phyloP scores from a whole-genome alignment of 208 protist species.

The Crithidia sp. region DNA sequence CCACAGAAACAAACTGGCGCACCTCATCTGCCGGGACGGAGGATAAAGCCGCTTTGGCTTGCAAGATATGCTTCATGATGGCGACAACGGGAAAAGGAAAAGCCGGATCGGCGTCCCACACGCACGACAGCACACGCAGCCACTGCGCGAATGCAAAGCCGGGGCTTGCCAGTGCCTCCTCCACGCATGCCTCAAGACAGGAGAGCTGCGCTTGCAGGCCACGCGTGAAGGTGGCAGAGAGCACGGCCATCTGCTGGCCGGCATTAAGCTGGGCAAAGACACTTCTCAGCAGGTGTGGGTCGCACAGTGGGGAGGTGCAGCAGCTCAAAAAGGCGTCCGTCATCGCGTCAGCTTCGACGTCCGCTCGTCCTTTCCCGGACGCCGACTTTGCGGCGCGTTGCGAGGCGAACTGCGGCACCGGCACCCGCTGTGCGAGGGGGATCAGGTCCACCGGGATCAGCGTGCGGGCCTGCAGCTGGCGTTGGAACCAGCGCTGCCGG shows the following conservation, averaged over 20 bases:
- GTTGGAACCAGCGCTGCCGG: slow-evolving; percentile 32
- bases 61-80: slow-evolving; percentile 14
- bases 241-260: slow-evolving; percentile 26
- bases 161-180: not conserved
- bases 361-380: too few relatives aligned
- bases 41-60: not conserved
- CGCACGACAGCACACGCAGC: slow-evolving; percentile 1
- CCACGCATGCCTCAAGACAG: not conserved
- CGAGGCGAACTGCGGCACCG: not conserved
- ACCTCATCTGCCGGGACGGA: slow-evolving; percentile 11
- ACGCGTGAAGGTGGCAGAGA: not conserved
- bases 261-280: slow-evolving; percentile 25
- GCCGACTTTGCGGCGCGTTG: not conserved
- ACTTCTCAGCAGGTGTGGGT: slow-evolving; percentile 4
- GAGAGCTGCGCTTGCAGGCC: not conserved
- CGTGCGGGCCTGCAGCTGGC: slow-evolving; percentile 22
- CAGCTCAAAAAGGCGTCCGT: slow-evolving; percentile 32
- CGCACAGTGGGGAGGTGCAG: slow-evolving; percentile 19
- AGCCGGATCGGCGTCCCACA: not conserved
- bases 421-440: slow-evolving; percentile 22
- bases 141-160: slow-evolving; percentile 18
- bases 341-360: slow-evolving; percentile 1
- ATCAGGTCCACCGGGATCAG: slow-evolving; percentile 28
- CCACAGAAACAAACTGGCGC: slow-evolving; percentile 9
- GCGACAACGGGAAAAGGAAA: not conserved